These are phyloP conservation scores for Candida coquimbonensis DNA, from an alignment of 805 yeast genomes.

Conservation along the genomic window DNA sequence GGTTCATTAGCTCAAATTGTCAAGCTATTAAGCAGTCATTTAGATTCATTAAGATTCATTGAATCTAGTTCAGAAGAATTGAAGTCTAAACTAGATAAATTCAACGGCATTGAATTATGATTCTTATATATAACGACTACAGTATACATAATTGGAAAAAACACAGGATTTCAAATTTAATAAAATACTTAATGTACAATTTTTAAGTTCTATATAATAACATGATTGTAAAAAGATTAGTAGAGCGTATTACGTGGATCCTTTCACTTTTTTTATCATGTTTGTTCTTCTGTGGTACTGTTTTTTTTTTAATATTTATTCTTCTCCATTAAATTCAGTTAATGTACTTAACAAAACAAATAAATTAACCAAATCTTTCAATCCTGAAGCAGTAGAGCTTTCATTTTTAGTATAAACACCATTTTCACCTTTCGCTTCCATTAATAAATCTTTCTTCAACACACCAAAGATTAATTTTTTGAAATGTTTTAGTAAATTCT, in stretches of 20 bases:
- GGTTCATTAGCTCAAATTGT: conserved; percentile 63
- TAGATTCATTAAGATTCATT: conserved; percentile 83
- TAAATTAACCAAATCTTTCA: conserved; percentile 47
- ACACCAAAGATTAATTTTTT: conserved; percentile 53
- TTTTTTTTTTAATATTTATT: conserved; percentile 4
- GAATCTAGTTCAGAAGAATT: conserved; percentile 66
- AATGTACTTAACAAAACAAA: conserved; percentile 48
- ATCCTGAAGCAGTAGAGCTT: conserved; percentile 26
- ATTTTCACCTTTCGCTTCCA: conserved; percentile 23
- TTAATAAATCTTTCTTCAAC: conserved; percentile 47
- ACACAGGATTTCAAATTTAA: neutral
- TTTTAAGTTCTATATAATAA: neutral
- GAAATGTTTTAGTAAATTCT: conserved; percentile 43
- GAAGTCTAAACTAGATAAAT: conserved; percentile 52
- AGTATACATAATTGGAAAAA: neutral
- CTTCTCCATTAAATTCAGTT: conserved; percentile 35
- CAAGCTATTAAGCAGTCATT: conserved; percentile 75
- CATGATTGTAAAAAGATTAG: neutral
- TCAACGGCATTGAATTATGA: conserved; percentile 17
- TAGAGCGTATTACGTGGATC: too few relatives aligned
- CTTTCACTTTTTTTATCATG: too few relatives aligned
- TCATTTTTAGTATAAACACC: conserved; percentile 22
- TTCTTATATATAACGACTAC: neutral
- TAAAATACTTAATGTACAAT: conserved; percentile 3
- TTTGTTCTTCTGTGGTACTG: neutral